A percentile compares a stretch with the other conserved stretches of the same genome.
phyloP scores from a whole-genome alignment of 2,329 filamentous ascomycete species.

The Botrytis hyacinthi region DNA sequence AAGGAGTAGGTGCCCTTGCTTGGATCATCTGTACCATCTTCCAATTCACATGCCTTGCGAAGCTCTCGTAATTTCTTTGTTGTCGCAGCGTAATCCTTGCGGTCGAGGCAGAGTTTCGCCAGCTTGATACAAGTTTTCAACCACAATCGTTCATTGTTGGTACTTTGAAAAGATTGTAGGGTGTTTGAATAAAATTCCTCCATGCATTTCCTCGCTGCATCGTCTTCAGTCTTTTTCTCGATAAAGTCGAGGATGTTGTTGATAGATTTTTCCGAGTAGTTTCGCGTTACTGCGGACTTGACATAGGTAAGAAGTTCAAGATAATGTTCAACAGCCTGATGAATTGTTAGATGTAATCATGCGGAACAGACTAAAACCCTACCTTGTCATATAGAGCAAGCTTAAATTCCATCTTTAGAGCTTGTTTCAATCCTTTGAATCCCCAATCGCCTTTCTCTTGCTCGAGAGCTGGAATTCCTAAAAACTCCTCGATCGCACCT shows the following conservation, averaged over 20 bases:
- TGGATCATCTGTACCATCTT: conserved; percentile 85
- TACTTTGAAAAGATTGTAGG: conserved; percentile 90
- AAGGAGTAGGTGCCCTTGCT: conserved; percentile 95
- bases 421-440: conserved; percentile 97
- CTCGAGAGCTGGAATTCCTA: conserved; percentile 82
- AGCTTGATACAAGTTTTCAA: conserved; percentile 98
- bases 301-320: conserved; percentile 94
- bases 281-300: conserved; percentile 92
- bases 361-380: neutral
- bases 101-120: conserved; percentile 83
- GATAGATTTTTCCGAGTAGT: conserved; percentile 98
- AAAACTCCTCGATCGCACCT: conserved; percentile 86
- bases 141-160: conserved; percentile 96
- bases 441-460: conserved; percentile 96
- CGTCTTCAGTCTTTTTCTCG: conserved; percentile 78
- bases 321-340: conserved; percentile 85
- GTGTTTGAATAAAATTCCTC: conserved; percentile 94
- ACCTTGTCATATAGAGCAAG: conserved; percentile 86
- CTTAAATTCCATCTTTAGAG: conserved; percentile 95
- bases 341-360: conserved; percentile 17
- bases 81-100: conserved; percentile 80
- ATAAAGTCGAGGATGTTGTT: conserved; percentile 99
- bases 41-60: conserved; percentile 81
- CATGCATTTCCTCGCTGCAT: conserved; percentile 75
- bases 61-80: conserved; percentile 83